Conservation (phyloP, 192 early-diverging fungal genomes). For the Chytriomyces hyalinus region DNA sequence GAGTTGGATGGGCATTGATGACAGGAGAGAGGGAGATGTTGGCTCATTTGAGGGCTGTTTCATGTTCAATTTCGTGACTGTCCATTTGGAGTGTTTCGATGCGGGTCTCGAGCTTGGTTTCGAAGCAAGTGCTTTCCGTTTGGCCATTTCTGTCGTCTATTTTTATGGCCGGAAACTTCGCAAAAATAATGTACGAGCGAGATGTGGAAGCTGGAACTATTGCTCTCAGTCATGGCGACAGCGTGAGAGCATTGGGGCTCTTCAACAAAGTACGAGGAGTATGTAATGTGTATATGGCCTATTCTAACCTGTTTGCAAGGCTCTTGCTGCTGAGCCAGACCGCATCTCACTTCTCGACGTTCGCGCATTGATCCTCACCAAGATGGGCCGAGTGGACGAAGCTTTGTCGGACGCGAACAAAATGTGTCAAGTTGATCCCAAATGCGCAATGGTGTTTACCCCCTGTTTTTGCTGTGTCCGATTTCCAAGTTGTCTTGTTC, state of each 20-base stretch:
- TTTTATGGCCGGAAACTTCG: too few relatives aligned
- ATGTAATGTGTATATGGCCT: too few relatives aligned
- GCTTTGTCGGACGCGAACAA: constrained; percentile 21
- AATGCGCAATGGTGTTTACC: background rate
- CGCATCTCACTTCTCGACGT: constrained; percentile 17
- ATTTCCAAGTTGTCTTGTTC: background rate
- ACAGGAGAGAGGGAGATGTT: too few relatives aligned
- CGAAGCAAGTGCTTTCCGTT: too few relatives aligned
- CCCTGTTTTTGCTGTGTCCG: background rate
- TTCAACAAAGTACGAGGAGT: background rate
- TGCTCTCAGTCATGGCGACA: constrained; percentile 14
- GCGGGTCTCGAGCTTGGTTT: too few relatives aligned
- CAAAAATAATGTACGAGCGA: background rate
- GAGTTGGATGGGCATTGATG: too few relatives aligned
- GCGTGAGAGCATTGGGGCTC: background rate
- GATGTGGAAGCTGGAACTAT: constrained; percentile 22
- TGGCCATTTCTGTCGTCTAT: too few relatives aligned
- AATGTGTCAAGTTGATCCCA: background rate
- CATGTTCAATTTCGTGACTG: too few relatives aligned
- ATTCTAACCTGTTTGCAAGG: background rate
- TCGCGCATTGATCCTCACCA: constrained; percentile 11
- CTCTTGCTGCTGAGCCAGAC: background rate
- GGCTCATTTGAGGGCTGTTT: too few relatives aligned
- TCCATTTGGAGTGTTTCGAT: too few relatives aligned
- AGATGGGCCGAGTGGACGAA: constrained; percentile 7